Conservation (phyloP, 176 grass and related monocot species). For the Leersia perrieri region DNA sequence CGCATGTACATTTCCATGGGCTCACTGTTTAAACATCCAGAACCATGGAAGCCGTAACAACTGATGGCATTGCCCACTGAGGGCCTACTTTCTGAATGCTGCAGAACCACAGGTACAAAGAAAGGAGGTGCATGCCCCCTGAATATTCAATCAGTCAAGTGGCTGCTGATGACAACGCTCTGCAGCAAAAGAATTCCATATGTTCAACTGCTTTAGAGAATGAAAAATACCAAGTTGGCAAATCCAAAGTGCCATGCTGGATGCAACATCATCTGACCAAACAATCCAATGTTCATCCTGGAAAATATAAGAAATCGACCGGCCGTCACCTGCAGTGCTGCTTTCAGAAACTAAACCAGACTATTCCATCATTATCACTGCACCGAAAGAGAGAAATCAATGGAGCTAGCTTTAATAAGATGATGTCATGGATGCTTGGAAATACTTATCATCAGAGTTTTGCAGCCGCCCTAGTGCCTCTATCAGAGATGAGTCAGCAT, state of each 20-base stretch:
- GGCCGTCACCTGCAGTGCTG: not conserved
- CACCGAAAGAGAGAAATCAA: conserved; percentile 32
- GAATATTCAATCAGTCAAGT: conserved; percentile 37
- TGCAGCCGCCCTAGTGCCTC: no score
- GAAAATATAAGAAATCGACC: conserved; percentile 13
- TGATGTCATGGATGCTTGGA: conserved; percentile 23
- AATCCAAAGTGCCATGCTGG: conserved; percentile 39
- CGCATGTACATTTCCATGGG: not conserved
- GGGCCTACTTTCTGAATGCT: not conserved
- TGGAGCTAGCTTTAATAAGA: not conserved
- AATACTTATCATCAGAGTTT: conserved; percentile 20
- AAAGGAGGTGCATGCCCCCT: conserved; percentile 1
- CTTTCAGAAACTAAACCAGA: not conserved
- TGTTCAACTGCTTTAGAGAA: conserved; percentile 26
- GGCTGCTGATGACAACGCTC: conserved; percentile 34
- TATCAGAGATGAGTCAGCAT: conserved; percentile 37
- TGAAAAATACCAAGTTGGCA: conserved; percentile 47
- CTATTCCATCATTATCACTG: conserved; percentile 6
- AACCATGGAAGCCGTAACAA: not conserved
- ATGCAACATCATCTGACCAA: not conserved
- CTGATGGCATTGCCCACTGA: not conserved
- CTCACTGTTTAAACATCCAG: conserved; percentile 6
- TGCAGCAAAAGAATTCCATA: conserved; percentile 35
- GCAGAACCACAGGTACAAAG: not conserved
- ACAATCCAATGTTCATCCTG: not conserved